These are phyloP conservation scores for Knoxdaviesia proteae DNA, from an alignment of 2,329 filamentous ascomycete species.

Conservation along the genomic window DNA sequence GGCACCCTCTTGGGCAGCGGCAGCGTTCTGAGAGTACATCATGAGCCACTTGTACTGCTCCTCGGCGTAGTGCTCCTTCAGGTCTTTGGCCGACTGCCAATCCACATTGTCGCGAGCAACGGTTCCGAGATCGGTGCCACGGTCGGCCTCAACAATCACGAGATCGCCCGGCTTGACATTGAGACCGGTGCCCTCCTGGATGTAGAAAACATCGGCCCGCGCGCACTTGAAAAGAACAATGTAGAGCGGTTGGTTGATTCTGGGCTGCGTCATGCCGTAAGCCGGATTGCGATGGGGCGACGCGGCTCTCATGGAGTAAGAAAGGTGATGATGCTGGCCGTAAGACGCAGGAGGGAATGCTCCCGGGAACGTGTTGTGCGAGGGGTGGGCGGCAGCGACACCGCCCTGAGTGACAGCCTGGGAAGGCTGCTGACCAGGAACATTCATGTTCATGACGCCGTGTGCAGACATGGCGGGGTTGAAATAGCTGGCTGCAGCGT, in stretches of 20 bases:
- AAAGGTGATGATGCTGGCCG: too few relatives aligned
- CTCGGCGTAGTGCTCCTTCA: slow-evolving; percentile 80
- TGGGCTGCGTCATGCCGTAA: slow-evolving; percentile 38
- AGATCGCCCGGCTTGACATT: slow-evolving; percentile 79
- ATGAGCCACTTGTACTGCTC: slow-evolving; percentile 97
- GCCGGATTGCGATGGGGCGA: slow-evolving; percentile 38
- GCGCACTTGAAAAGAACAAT: slow-evolving; percentile 95
- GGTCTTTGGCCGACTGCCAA: slow-evolving; percentile 67
- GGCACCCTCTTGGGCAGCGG: slow-evolving; percentile 36
- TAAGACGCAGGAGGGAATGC: too few relatives aligned
- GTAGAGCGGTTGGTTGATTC: slow-evolving; percentile 53
- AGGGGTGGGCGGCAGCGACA: too few relatives aligned
- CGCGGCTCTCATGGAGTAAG: slow-evolving; percentile 13
- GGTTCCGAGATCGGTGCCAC: slow-evolving; percentile 84
- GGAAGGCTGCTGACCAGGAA: too few relatives aligned
- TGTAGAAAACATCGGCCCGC: slow-evolving; percentile 87
- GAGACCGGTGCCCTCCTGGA: slow-evolving; percentile 84
- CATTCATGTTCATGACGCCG: too few relatives aligned
- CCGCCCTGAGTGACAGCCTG: too few relatives aligned
- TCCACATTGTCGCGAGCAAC: slow-evolving; percentile 77
- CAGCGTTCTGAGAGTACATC: slow-evolving; percentile 82
- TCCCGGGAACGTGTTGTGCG: too few relatives aligned
- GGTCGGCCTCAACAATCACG: slow-evolving; percentile 93
- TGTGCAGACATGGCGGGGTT: too few relatives aligned
- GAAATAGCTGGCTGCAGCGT: too few relatives aligned